A percentile compares a stretch with the other conserved stretches of the same genome.
Conservation (phyloP, 306 rosid species). For the Prinsepia uniflora region DNA sequence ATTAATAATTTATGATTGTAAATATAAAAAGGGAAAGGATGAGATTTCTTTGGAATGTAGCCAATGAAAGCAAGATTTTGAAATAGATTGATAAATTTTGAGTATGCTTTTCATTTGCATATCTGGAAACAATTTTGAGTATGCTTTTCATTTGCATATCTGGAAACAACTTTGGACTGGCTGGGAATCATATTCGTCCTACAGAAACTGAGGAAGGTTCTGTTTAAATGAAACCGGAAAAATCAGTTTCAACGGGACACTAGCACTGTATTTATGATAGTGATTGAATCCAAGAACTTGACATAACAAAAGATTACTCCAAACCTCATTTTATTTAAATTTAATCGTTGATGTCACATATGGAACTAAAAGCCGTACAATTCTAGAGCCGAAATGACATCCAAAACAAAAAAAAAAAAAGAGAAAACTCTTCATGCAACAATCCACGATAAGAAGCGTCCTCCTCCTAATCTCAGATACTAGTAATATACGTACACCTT, state of each 20-base stretch:
- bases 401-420: no score
- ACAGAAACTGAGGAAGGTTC: neutral
- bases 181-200: neutral
- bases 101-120: neutral
- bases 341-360: neutral
- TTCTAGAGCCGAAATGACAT: neutral
- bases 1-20: conserved; percentile 8
- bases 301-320: neutral
- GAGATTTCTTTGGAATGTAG: conserved; percentile 34
- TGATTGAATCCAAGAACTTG: neutral
- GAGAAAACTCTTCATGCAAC: neutral
- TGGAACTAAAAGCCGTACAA: neutral
- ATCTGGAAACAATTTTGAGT: conserved; percentile 1
- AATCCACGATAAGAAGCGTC: neutral
- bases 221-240: neutral
- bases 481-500: neutral
- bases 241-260: neutral
- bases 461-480: neutral
- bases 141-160: conserved; percentile 15
- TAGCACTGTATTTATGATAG: neutral
- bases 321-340: neutral
- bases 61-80: conserved; percentile 25
- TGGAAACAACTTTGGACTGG: neutral
- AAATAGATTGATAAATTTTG: conserved; percentile 18
- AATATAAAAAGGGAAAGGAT: conserved; percentile 23